Conservation (phyloP, 345 rosid genomes). For the Crucihimalaya himalaica region DNA sequence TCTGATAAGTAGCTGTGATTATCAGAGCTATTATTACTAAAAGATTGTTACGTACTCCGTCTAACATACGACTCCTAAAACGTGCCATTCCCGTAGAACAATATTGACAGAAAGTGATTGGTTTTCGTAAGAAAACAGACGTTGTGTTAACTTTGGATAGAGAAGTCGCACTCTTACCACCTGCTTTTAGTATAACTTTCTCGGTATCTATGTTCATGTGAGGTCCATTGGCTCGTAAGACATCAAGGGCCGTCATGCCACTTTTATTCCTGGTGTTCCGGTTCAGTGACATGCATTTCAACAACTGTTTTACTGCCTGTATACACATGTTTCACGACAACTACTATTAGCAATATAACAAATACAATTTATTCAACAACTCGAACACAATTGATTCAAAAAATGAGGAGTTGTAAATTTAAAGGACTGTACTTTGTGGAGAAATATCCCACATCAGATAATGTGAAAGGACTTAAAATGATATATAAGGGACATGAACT, state of each 20-base stretch:
- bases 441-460: too few species aligned
- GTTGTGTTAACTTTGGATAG: background rate
- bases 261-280: conserved; percentile 22
- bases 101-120: background rate
- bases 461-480: too few species aligned
- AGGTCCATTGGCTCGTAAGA: background rate
- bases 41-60: conserved; percentile 27
- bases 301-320: conserved; percentile 34
- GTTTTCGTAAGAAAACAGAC: background rate
- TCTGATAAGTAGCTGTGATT: conserved; percentile 24
- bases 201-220: background rate
- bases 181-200: background rate
- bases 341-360: too few species aligned
- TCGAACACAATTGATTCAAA: too few species aligned
- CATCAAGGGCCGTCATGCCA: conserved; percentile 22
- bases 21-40: conserved; percentile 40
- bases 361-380: too few species aligned
- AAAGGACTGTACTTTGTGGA: too few species aligned
- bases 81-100: conserved; percentile 1
- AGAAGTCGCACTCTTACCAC: background rate
- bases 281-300: conserved; percentile 15
- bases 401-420: too few species aligned
- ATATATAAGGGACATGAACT: too few species aligned
- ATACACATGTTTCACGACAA: background rate
- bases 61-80: background rate